Evolutionary conservation across 176 grass and related monocot genomes (phyloP), one percentile per base, ranked within the genome.

Genomic region (Oryza officinalis): DNA sequence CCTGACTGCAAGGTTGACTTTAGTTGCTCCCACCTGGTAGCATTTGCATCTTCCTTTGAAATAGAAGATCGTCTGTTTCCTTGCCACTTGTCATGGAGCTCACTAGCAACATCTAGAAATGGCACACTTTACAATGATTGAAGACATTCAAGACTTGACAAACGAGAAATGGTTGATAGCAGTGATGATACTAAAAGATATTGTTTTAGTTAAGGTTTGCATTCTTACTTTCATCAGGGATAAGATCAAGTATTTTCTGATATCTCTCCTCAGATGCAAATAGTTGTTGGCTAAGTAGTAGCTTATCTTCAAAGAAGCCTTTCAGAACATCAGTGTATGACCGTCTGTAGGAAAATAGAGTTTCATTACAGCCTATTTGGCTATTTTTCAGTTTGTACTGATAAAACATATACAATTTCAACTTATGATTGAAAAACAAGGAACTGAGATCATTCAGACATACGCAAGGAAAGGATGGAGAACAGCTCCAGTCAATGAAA

Each of bases 391-490:
- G 65, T 74, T 73, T 5, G 31, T 35, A 35, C 33, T 35, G 33
- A 35, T 35, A 57, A n/a, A 22, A 52, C 28, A 91, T 69, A 47
- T 60, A 23, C 8, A 60, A 60, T 23, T 23, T 60, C 2, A 60
- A n/a, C 22, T 60, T 23, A 11, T 23, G 2, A 60, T 54, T 54
- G 32, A 20, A 50, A 54, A 54, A 54, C 22, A 79, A 59, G 27
- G 13, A 41, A 44, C 27, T 47, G 38, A 79, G 67, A 7, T 0
- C 32, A 71, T 72, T 13, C 63, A 70, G 23, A 83, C 91, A 72
- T 95, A 94, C 91, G 69, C 89, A 85, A 98, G 93, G 87, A 88
- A 94, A 80, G 96, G 93, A 85, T 98, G 89, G 66, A 98, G 89
- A 76, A 91, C 91, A 30, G 79, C 85, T 75, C 91, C 93, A 52